Evolutionary conservation across 2,329 filamentous ascomycete genomes (phyloP).

Genomic region (Colletotrichum caudatum): DNA sequence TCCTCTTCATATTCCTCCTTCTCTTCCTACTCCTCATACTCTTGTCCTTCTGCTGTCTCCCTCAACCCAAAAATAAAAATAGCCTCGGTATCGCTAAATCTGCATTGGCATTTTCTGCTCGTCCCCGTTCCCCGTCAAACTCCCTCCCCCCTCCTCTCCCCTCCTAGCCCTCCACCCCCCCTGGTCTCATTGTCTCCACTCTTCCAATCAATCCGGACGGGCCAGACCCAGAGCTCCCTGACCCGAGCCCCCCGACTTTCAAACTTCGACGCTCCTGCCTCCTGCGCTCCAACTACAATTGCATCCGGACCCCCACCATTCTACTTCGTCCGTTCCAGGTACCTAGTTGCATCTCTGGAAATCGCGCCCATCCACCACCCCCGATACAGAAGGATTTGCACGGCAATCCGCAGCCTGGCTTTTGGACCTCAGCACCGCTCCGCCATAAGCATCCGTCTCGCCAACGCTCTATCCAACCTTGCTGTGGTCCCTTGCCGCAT

Average conservation of each 20-base stretch:
- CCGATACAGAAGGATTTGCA: constrained; percentile 37
- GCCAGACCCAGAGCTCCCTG: constrained; percentile 38
- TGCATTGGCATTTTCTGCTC: constrained; percentile 31
- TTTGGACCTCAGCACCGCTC: constrained; percentile 18
- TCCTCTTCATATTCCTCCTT: background rate
- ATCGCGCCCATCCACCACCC: constrained; percentile 17
- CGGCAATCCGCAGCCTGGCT: constrained; percentile 23
- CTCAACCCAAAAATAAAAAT: background rate
- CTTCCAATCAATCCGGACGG: constrained; percentile 41
- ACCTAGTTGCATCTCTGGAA: constrained; percentile 38
- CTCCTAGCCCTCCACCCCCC: constrained; percentile 24
- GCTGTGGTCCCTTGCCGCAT: constrained; percentile 34
- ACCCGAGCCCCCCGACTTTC: constrained; percentile 37
- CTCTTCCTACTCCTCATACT: background rate
- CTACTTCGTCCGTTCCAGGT: constrained; percentile 35
- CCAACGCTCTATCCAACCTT: constrained; percentile 31
- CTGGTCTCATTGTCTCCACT: constrained; percentile 32
- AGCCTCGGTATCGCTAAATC: constrained; percentile 20
- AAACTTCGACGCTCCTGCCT: constrained; percentile 35
- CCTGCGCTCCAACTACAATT: constrained; percentile 41
- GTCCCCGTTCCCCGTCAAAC: constrained; percentile 34
- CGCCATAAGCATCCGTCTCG: constrained; percentile 10
- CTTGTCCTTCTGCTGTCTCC: background rate
- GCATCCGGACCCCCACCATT: constrained; percentile 36
- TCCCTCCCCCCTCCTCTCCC: constrained; percentile 1